These are phyloP conservation scores for Tephrocybe sp. DNA, from an alignment of 768 basidiomycete genomes.

Conservation along the genomic window DNA sequence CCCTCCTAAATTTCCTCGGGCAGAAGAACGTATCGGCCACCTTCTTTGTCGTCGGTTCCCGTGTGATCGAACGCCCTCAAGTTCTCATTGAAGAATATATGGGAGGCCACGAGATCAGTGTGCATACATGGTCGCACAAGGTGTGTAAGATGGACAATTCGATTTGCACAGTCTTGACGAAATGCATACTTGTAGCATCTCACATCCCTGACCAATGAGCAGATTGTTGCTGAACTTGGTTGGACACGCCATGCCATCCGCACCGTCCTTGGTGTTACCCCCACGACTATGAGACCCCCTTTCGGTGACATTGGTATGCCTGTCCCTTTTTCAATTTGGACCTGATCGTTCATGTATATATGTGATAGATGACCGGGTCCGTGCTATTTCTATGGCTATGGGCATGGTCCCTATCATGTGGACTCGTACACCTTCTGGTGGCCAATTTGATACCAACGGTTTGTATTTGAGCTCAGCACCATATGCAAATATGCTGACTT, in stretches of 20 bases:
- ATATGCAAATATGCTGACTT: neutral
- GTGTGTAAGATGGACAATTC: slow-evolving; percentile 31
- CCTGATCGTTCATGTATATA: neutral
- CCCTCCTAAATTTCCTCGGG: slow-evolving; percentile 70
- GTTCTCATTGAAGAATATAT: slow-evolving; percentile 82
- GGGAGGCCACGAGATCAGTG: slow-evolving; percentile 76
- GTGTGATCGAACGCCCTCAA: slow-evolving; percentile 74
- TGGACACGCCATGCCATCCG: slow-evolving; percentile 91
- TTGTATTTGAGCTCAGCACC: slow-evolving; percentile 8
- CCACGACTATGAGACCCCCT: slow-evolving; percentile 78
- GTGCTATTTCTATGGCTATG: slow-evolving; percentile 89
- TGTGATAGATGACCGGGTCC: slow-evolving; percentile 83
- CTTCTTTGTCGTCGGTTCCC: slow-evolving; percentile 90
- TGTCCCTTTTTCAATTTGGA: neutral
- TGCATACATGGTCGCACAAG: slow-evolving; percentile 91
- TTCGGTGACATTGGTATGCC: slow-evolving; percentile 73
- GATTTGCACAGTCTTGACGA: slow-evolving; percentile 6
- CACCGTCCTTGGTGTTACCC: slow-evolving; percentile 70
- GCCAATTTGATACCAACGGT: slow-evolving; percentile 76
- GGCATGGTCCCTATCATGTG: slow-evolving; percentile 90
- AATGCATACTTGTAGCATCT: slow-evolving; percentile 43
- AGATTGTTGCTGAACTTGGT: slow-evolving; percentile 92
- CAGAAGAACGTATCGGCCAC: slow-evolving; percentile 70
- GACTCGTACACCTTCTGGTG: slow-evolving; percentile 61
- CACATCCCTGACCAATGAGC: slow-evolving; percentile 71